Evolutionary conservation across 371 early-diverging fungal genomes (phyloP).

Genomic region (Encephalitozoon romaleae): DNA sequence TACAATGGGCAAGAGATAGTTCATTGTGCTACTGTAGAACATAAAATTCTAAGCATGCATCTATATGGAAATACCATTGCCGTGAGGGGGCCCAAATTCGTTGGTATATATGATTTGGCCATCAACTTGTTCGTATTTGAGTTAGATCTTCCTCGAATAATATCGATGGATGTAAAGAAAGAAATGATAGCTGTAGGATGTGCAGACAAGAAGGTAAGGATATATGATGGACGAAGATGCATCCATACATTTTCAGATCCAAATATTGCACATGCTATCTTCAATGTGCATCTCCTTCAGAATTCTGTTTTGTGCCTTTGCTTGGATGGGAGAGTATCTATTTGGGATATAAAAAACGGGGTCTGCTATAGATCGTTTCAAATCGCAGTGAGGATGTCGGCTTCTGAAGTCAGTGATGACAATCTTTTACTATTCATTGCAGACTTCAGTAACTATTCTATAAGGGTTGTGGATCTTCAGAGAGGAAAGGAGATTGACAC

Average conservation of each 20-base stretch:
- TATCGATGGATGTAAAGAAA: conserved; percentile 21
- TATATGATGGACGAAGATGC: conserved; percentile 26
- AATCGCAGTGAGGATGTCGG: conserved; percentile 1
- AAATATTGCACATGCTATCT: conserved; percentile 9
- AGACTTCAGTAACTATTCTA: conserved; percentile 14
- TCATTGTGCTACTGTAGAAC: not conserved
- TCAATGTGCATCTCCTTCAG: conserved; percentile 7
- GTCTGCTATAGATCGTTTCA: conserved; percentile 43
- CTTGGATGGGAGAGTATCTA: conserved; percentile 30
- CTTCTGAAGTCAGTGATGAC: conserved; percentile 30
- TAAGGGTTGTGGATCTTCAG: conserved; percentile 42
- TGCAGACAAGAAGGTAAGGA: conserved; percentile 32
- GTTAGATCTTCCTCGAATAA: conserved; percentile 38
- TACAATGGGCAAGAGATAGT: conserved; percentile 15
- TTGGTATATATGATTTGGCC: conserved; percentile 21
- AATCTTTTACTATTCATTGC: conserved; percentile 37
- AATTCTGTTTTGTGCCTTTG: conserved; percentile 22
- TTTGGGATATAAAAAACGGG: conserved; percentile 43
- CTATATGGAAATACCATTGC: not conserved
- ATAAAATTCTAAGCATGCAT: conserved; percentile 1
- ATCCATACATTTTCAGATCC: conserved; percentile 25
- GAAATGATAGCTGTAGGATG: conserved; percentile 35
- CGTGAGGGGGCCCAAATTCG: conserved; percentile 8
- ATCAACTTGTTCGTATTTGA: conserved; percentile 19
- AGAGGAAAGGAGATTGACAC: conserved; percentile 43